These are phyloP conservation scores for Solanum ossicruentum DNA, from an alignment of 257 asterid genomes.

Conservation along the genomic window DNA sequence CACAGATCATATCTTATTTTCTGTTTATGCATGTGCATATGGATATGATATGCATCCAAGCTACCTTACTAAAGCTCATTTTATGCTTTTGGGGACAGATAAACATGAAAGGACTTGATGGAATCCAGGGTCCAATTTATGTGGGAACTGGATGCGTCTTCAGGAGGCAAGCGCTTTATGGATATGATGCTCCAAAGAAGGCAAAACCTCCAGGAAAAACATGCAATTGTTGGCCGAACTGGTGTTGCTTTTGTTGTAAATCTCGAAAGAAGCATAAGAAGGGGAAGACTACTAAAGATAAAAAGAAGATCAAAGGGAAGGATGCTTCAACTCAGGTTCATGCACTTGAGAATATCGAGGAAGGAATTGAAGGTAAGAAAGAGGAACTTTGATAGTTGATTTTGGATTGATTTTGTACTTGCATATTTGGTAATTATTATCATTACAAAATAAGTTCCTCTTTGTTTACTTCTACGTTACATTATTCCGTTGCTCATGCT, in stretches of 20 bases:
- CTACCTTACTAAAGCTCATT: neutral
- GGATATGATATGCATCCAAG: neutral
- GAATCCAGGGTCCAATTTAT: conserved; percentile 69
- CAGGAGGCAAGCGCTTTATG: conserved; percentile 61
- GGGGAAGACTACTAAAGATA: conserved; percentile 22
- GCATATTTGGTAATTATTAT: neutral
- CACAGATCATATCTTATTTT: neutral
- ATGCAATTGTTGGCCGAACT: conserved; percentile 47
- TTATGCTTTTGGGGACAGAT: conserved; percentile 26
- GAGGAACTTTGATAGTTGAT: neutral
- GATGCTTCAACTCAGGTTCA: conserved; percentile 41
- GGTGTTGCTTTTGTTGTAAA: conserved; percentile 39
- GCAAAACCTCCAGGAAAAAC: conserved; percentile 39
- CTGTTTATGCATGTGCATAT: neutral
- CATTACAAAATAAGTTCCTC: neutral
- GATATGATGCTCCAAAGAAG: conserved; percentile 57
- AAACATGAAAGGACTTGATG: conserved; percentile 68
- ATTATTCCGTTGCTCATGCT: neutral
- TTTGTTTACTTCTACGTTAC: neutral
- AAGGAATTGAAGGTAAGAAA: conserved; percentile 50
- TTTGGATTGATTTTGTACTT: neutral
- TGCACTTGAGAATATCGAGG: conserved; percentile 53
- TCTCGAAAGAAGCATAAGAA: conserved; percentile 29
- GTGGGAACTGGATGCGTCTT: conserved; percentile 72
- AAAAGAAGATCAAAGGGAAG: conserved; percentile 27